These are phyloP conservation scores for Andrographis paniculata DNA, from an alignment of 305 asterid species.

Conservation along the genomic window DNA sequence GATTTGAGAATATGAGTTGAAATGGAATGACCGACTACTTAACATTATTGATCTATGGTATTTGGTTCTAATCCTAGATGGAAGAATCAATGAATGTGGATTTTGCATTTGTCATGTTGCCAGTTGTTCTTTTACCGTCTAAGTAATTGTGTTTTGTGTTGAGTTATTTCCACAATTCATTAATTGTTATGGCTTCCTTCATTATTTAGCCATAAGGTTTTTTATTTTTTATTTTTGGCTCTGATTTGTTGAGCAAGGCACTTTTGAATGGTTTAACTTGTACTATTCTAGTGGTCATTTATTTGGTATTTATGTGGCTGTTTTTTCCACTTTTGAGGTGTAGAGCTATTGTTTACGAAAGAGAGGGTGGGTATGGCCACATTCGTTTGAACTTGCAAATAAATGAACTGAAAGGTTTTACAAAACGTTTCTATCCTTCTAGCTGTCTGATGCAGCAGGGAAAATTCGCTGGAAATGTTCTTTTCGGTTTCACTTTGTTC, in stretches of 20 bases:
- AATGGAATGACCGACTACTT: too few relatives aligned
- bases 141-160: not conserved
- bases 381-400: too few relatives aligned
- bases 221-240: not conserved
- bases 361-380: not conserved
- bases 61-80: slow-evolving; percentile 1
- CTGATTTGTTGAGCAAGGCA: not conserved
- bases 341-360: not conserved
- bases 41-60: not conserved
- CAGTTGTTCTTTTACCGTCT: slow-evolving; percentile 9
- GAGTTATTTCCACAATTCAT: slow-evolving; percentile 7
- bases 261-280: not conserved
- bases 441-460: too few relatives aligned
- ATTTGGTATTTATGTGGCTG: slow-evolving; percentile 3
- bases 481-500: too few relatives aligned
- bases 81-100: not conserved
- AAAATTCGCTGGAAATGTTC: too few relatives aligned
- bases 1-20: not conserved
- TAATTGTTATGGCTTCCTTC: not conserved
- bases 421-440: too few relatives aligned
- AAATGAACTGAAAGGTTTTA: too few relatives aligned
- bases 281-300: slow-evolving; percentile 9
- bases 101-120: not conserved
- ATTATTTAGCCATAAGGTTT: slow-evolving; percentile 7
- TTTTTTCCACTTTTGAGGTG: slow-evolving; percentile 5